phyloP scores from a whole-genome alignment of 73 alveolate genomes.

The Breviolum minutum region DNA sequence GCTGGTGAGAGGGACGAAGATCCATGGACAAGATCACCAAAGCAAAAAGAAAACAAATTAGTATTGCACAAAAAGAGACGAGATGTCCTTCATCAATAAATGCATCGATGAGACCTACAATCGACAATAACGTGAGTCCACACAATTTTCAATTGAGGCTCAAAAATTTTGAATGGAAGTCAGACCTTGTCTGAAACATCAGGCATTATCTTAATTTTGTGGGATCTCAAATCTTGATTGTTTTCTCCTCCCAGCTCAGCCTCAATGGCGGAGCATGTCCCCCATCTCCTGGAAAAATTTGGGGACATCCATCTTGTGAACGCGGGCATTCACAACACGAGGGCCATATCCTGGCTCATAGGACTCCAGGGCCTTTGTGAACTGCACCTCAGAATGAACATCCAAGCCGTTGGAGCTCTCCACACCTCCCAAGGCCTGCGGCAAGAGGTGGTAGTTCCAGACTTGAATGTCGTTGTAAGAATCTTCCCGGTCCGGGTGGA shows the following conservation, averaged over 20 bases:
- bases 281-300: neutral
- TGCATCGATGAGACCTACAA: too few relatives aligned
- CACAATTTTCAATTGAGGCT: too few relatives aligned
- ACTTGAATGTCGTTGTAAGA: constrained; percentile 17
- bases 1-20: too few relatives aligned
- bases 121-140: too few relatives aligned
- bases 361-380: neutral
- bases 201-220: too few relatives aligned
- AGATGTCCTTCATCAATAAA: too few relatives aligned
- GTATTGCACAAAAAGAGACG: too few relatives aligned
- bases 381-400: neutral
- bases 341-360: neutral
- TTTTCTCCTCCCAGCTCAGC: neutral
- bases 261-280: neutral
- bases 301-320: neutral
- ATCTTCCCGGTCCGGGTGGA: constrained; percentile 35
- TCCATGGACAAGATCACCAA: too few relatives aligned
- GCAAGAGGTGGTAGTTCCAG: constrained; percentile 25
- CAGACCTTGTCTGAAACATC: too few relatives aligned
- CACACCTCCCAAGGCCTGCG: constrained; percentile 9
- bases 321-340: neutral
- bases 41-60: too few relatives aligned
- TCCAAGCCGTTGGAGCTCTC: neutral
- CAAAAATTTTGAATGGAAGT: too few relatives aligned
- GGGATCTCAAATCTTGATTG: too few relatives aligned